phyloP scores from a whole-genome alignment of 495 filamentous ascomycete genomes.

The Penicillium pancosmium region DNA sequence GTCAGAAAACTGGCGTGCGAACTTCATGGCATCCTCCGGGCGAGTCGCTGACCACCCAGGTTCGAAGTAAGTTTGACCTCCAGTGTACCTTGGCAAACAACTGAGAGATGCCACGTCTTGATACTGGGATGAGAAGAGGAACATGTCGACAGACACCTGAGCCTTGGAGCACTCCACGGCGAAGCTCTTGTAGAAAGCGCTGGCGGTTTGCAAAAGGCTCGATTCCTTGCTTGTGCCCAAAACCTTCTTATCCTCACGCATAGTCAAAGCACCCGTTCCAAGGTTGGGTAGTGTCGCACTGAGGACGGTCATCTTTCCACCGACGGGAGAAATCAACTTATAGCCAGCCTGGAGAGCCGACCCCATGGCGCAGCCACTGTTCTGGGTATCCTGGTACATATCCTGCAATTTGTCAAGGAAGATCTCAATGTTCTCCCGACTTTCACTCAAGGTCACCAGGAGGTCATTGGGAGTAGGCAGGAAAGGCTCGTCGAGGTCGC shows the following conservation, averaged over 20 bases:
- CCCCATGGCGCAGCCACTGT: slow-evolving; percentile 84
- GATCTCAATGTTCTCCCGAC: slow-evolving; percentile 83
- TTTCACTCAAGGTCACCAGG: slow-evolving; percentile 88
- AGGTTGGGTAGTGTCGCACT: slow-evolving; percentile 89
- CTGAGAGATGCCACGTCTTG: slow-evolving; percentile 96
- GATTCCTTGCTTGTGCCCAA: slow-evolving; percentile 93
- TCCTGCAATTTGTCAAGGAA: slow-evolving; percentile 90
- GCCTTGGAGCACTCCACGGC: slow-evolving; percentile 98
- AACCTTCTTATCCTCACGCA: slow-evolving; percentile 95
- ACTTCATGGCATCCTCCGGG: slow-evolving; percentile 94
- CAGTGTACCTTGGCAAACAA: slow-evolving; percentile 93
- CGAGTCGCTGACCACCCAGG: slow-evolving; percentile 96
- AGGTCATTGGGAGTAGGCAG: slow-evolving; percentile 91
- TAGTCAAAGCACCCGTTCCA: slow-evolving; percentile 86
- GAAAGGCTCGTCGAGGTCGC: slow-evolving; percentile 96
- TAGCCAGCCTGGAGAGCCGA: slow-evolving; percentile 90
- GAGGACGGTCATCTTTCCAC: slow-evolving; percentile 91
- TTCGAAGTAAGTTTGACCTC: slow-evolving; percentile 98
- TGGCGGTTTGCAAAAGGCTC: slow-evolving; percentile 82
- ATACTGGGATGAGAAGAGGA: slow-evolving; percentile 95
- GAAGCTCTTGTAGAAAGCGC: slow-evolving; percentile 98
- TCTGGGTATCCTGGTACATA: slow-evolving; percentile 96
- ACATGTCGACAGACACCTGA: slow-evolving; percentile 99
- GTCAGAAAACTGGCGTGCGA: slow-evolving; percentile 94
- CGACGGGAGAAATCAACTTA: slow-evolving; percentile 89